These are phyloP conservation scores for Botryosphaeria agaves DNA, from an alignment of 2,329 filamentous ascomycete genomes.

Conservation along the genomic window DNA sequence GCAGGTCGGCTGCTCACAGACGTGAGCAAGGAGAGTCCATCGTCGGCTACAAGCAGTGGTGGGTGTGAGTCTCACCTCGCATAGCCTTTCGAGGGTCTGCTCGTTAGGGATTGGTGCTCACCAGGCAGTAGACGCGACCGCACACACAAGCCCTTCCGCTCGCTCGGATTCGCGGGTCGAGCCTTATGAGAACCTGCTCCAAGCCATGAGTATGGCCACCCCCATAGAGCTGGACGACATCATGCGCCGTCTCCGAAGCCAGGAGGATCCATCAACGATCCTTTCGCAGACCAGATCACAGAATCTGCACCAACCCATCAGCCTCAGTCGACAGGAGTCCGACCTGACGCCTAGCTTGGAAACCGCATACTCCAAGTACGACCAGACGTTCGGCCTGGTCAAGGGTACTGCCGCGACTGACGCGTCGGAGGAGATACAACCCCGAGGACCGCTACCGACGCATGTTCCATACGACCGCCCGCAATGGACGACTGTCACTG, in stretches of 20 bases:
- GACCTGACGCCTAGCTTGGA: constrained; percentile 4
- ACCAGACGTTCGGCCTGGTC: constrained; percentile 6
- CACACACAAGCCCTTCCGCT: too few relatives aligned
- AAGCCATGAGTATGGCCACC: constrained; percentile 1
- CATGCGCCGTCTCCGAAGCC: constrained; percentile 4
- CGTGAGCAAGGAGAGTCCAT: constrained; percentile 3
- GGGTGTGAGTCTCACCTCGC: constrained; percentile 4
- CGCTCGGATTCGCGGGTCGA: constrained; percentile 1
- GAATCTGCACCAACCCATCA: constrained; percentile 3
- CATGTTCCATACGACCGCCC: constrained; percentile 1
- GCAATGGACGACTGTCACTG: constrained; percentile 6
- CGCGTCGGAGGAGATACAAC: not conserved
- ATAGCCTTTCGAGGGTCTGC: not conserved
- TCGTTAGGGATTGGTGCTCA: too few relatives aligned
- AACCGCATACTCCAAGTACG: constrained; percentile 5
- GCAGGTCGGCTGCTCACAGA: constrained; percentile 5
- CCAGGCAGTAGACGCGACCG: too few relatives aligned
- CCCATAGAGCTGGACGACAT: constrained; percentile 7
- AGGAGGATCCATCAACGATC: constrained; percentile 4
- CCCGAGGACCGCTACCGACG: not conserved
- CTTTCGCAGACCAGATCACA: constrained; percentile 1
- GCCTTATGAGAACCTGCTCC: constrained; percentile 4
- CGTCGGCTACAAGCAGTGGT: not conserved
- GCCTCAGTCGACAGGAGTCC: constrained; percentile 1
- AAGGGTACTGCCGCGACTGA: constrained; percentile 2